phyloP scores from a whole-genome alignment of 2,329 filamentous ascomycete species.

The Incumbomyces lentus region DNA sequence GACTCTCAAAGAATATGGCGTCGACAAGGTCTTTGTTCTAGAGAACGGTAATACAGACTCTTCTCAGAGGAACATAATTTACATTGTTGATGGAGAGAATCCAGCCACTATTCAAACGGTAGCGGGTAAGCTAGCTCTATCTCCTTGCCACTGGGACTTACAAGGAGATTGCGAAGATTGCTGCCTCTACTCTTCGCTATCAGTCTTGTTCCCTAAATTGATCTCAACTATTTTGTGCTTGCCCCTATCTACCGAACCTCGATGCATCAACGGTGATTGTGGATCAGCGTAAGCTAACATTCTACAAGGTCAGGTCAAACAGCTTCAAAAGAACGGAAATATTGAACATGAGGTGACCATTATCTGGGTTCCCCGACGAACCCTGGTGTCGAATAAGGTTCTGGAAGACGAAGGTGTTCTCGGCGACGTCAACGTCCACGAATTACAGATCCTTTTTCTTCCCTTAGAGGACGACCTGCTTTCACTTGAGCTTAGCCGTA shows the following conservation, averaged over 20 bases:
- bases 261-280: slow-evolving; percentile 1
- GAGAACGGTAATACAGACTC: slow-evolving; percentile 94
- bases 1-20: slow-evolving; percentile 89
- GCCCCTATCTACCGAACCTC: background rate
- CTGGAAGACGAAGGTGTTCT: slow-evolving; percentile 88
- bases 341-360: slow-evolving; percentile 93
- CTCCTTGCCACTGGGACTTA: slow-evolving; percentile 17
- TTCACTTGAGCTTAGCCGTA: slow-evolving; percentile 78
- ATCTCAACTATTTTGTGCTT: background rate
- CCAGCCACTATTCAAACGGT: slow-evolving; percentile 72
- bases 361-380: slow-evolving; percentile 90
- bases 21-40: slow-evolving; percentile 93
- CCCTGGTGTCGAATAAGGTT: slow-evolving; percentile 79
- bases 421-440: slow-evolving; percentile 79
- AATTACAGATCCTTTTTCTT: slow-evolving; percentile 82
- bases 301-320: slow-evolving; percentile 71
- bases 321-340: slow-evolving; percentile 75
- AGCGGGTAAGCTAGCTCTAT: slow-evolving; percentile 58
- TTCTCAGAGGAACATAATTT: slow-evolving; percentile 88
- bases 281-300: slow-evolving; percentile 49
- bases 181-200: slow-evolving; percentile 12
- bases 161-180: slow-evolving; percentile 14
- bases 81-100: slow-evolving; percentile 83
- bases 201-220: slow-evolving; percentile 14
- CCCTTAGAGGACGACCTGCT: slow-evolving; percentile 84